Percentiles rank a stretch among this genome's conserved stretches.
Conservation (phyloP, 495 filamentous ascomycete species). For the Corynascus novoguineensis region DNA sequence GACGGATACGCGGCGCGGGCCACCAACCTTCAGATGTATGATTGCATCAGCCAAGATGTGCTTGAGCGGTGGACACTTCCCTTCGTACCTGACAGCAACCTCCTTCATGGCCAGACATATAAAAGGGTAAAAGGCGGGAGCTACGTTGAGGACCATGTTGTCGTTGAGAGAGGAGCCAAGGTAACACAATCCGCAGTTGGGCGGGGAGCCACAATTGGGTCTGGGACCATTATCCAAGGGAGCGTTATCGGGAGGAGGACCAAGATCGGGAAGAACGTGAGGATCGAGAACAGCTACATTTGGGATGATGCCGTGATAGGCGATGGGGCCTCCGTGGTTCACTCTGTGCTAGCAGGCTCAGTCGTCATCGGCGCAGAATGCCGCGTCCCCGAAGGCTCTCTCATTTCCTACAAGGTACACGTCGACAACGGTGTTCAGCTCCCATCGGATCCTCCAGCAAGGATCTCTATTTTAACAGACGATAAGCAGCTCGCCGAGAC, state of each 20-base stretch:
- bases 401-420: constrained; percentile 73
- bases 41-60: constrained; percentile 85
- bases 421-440: constrained; percentile 53
- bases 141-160: constrained; percentile 63
- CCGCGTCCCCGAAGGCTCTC: constrained; percentile 60
- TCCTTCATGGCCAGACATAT: constrained; percentile 71
- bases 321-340: constrained; percentile 62
- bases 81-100: constrained; percentile 84
- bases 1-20: constrained; percentile 79
- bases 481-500: constrained; percentile 39
- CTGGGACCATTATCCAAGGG: constrained; percentile 59
- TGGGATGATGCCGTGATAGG: constrained; percentile 80
- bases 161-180: constrained; percentile 46
- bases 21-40: constrained; percentile 80
- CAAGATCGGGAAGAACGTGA: constrained; percentile 76
- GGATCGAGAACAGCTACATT: constrained; percentile 74
- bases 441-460: constrained; percentile 21
- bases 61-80: constrained; percentile 86
- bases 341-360: constrained; percentile 69
- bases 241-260: constrained; percentile 79
- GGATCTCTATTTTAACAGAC: constrained; percentile 36
- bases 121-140: constrained; percentile 64
- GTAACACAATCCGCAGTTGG: constrained; percentile 66
- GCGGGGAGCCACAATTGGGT: constrained; percentile 65
- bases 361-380: constrained; percentile 66